phyloP scores from a whole-genome alignment of 768 basidiomycete species.

The Xerocomus spinulosus region DNA sequence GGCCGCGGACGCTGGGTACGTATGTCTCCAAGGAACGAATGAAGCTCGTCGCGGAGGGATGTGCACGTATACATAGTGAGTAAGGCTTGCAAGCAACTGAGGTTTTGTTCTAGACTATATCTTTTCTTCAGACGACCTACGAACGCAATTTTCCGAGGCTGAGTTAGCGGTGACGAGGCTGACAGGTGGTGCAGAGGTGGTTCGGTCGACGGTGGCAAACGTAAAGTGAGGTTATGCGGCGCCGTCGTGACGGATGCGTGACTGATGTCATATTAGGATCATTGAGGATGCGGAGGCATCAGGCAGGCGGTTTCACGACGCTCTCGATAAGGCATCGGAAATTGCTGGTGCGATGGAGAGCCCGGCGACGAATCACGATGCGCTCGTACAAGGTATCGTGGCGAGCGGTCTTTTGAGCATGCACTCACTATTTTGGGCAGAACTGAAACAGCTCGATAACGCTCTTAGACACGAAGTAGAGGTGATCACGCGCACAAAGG shows the following conservation, averaged over 20 bases:
- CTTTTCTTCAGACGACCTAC: slow-evolving; percentile 50
- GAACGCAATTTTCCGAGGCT: slow-evolving; percentile 47
- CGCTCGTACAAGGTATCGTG: slow-evolving; percentile 46
- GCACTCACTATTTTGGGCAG: slow-evolving; percentile 32
- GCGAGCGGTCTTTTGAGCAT: background rate
- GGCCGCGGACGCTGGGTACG: slow-evolving; percentile 66
- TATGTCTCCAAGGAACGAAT: slow-evolving; percentile 79
- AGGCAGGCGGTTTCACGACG: slow-evolving; percentile 53
- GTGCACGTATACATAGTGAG: slow-evolving; percentile 64
- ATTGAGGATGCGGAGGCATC: slow-evolving; percentile 58
- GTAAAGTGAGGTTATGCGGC: slow-evolving; percentile 36
- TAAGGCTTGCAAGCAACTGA: slow-evolving; percentile 1
- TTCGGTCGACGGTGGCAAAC: slow-evolving; percentile 47
- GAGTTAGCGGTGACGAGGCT: slow-evolving; percentile 51
- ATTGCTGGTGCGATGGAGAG: slow-evolving; percentile 51
- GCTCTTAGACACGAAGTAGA: slow-evolving; percentile 58
- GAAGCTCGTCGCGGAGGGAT: slow-evolving; percentile 73
- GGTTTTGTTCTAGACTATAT: background rate
- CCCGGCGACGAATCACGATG: slow-evolving; percentile 47
- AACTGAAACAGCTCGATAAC: slow-evolving; percentile 61
- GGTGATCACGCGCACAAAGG: slow-evolving; percentile 52
- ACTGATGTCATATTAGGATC: slow-evolving; percentile 35
- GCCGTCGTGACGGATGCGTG: background rate
- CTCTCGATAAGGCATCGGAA: slow-evolving; percentile 52
- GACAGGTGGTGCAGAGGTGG: slow-evolving; percentile 53